Evolutionary conservation across 2,329 filamentous ascomycete genomes (phyloP), one percentile per base, ranked within the genome.

Genomic region (Pestalotiopsis sp.): DNA sequence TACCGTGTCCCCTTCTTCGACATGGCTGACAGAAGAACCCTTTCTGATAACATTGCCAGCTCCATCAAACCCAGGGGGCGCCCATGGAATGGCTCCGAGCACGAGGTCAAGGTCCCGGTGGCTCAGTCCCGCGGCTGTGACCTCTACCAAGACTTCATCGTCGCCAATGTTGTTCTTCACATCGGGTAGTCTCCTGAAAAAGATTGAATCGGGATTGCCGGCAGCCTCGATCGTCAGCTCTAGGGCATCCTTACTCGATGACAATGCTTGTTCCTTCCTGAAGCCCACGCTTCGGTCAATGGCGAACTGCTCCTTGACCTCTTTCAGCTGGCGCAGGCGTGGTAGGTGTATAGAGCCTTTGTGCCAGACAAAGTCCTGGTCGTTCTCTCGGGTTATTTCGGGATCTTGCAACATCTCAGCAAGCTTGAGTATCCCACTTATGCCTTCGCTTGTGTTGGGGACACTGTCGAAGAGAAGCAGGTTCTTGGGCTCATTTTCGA

Each of bases 81-180:
- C 20, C 78, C 77, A 7, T 76, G 70, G 0, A 82, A 73, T 61
- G 81, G 80, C 2, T 80, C 81, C 76, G 79, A 81, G 31, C 82
- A 60, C 80, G 13, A 82, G 81, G 68, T 86, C 77, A 1, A 83
- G 78, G 70, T 88, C 85, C 39, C 79, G 79, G 70, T 82, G 83
- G 73, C 84, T 87, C 68, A 86, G 75, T 0, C 83, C 82, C 0
- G 81, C 77, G 5, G 81, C 81, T 3, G 17, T 31, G 20, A 60
- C 57, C 23, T 23, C 17, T 5, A 60, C 20, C 13, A 60, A 14
- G 23, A 60, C 25, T 60, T 60, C 57, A 14, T 60, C 7, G 3
- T 60, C 57, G 13, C 20, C 57, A 14, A 60, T 14, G 12, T 60
- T 17, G 5, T 17, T 25, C 13, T 25, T 17, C 4, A 67, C 38